These are phyloP conservation scores for Hemileccinum rubropunctum DNA, from an alignment of 768 basidiomycete genomes.

Conservation along the genomic window DNA sequence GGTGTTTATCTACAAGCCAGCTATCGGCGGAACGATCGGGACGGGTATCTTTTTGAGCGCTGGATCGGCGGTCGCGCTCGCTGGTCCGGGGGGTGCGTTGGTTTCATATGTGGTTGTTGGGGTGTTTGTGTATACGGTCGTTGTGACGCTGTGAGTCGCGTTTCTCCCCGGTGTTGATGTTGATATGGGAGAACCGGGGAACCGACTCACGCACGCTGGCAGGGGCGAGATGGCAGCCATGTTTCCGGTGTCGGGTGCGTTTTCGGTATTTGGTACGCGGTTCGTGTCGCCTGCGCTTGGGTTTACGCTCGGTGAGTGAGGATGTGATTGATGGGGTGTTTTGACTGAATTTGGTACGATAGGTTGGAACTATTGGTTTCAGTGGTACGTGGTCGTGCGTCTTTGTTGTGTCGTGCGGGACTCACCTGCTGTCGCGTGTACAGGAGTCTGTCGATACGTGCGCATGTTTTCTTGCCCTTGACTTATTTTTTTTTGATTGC, in stretches of 20 bases:
- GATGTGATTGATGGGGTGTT: too few relatives aligned
- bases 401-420: slow-evolving; percentile 1
- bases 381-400: slow-evolving; percentile 32
- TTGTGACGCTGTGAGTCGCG: slow-evolving; percentile 50
- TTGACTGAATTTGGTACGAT: background rate
- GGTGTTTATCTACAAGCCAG: slow-evolving; percentile 19
- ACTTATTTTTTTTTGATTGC: slow-evolving; percentile 1
- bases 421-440: too few relatives aligned
- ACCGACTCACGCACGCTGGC: background rate
- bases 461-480: slow-evolving; percentile 7
- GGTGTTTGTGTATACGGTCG: slow-evolving; percentile 57
- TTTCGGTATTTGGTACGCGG: slow-evolving; percentile 54
- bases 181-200: background rate
- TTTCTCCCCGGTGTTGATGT: too few relatives aligned
- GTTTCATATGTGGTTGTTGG: slow-evolving; percentile 60
- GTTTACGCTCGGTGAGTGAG: slow-evolving; percentile 47
- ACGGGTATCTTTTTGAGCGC: slow-evolving; percentile 62
- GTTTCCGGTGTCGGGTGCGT: slow-evolving; percentile 60
- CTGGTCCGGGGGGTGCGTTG: slow-evolving; percentile 62
- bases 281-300: slow-evolving; percentile 61
- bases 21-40: slow-evolving; percentile 58
- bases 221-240: slow-evolving; percentile 68
- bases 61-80: slow-evolving; percentile 52
- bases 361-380: slow-evolving; percentile 61
- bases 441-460: slow-evolving; percentile 41